phyloP scores from a whole-genome alignment of 257 asterid species.

The Forsythia suspensa region DNA sequence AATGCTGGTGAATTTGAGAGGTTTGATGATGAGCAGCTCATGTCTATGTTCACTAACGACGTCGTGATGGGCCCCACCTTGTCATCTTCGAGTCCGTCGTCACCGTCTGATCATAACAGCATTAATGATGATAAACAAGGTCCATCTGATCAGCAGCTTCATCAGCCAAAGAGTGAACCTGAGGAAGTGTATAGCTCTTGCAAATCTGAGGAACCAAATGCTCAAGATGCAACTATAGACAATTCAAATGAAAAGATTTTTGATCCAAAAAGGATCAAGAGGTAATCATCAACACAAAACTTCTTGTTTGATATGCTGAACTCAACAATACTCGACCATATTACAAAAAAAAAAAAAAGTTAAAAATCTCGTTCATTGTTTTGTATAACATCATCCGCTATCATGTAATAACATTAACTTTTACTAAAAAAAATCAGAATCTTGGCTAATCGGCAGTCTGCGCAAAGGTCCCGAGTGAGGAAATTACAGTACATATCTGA shows the following conservation, averaged over 20 bases:
- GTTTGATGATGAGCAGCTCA: constrained; percentile 83
- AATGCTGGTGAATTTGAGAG: constrained; percentile 48
- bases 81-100: constrained; percentile 64
- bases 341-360: no score
- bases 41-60: constrained; percentile 77
- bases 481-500: constrained; percentile 89
- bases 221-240: constrained; percentile 30
- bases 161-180: constrained; percentile 62
- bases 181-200: constrained; percentile 67
- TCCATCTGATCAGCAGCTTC: constrained; percentile 33
- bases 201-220: constrained; percentile 48
- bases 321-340: neutral
- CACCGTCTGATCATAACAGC: constrained; percentile 82
- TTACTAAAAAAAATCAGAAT: constrained; percentile 37
- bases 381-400: no score
- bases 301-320: neutral
- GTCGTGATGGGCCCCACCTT: constrained; percentile 40
- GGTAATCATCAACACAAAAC: constrained; percentile 35
- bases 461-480: constrained; percentile 92
- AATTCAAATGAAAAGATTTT: constrained; percentile 49
- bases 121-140: constrained; percentile 41
- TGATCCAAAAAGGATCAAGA: constrained; percentile 87
- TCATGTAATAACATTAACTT: no score
- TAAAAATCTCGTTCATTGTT: no score
- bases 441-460: constrained; percentile 94